Base-by-base conservation (phyloP, 1,139 yeast genomes). In the Blastobotrys malaysiensis region DNA sequence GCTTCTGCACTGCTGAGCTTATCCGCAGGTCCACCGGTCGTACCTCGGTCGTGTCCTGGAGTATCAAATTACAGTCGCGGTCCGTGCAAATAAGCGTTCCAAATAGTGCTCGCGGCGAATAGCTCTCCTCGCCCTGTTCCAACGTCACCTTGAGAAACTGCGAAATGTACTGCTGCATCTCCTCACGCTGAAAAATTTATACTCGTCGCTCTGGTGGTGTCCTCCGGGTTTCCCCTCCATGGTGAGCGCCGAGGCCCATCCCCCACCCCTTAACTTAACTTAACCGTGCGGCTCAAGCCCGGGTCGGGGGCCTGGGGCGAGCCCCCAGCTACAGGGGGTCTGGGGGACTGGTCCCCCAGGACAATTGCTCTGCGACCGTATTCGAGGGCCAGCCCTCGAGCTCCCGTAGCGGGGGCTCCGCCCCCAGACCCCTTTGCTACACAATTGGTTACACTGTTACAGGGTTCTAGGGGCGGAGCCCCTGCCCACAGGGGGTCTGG, bases 1-100 rank as follows among this genome's bases (percentile, higher is more conserved):
- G 65, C 54, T 56, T 48, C 53, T 59, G 60, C 39, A 27, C 43
- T 43, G 44, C 19, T 6, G 19, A 7, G 16, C n/a, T 43, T n/a
- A 3, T 18, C 9, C 48, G 7, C 20, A 45, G 43, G 18, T 55
- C 52, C 20, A 52, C 55, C n/a, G 63, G 59, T 43, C 70, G 69
- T 53, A 66, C 65, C 56, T 70, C 73, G 27, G 60, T 46, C 16
- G 70, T 58, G 53, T 67, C 68, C 49, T 61, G 59, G 16, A 70
- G 58, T 49, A 70, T 69, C 47, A 70, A 55, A 54, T 70, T 71
- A 21, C 63, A 57, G 44, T 61, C 61, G 48, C 60, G 55, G 48
- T 70, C 69, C 51, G 65, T 65, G 53, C 72, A 65, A 47, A 65
- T 58, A 51, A 70, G 62, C 20, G 56, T 55, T 44, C 74, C 74